phyloP scores from a whole-genome alignment of 768 basidiomycete genomes.

The Hypholoma fasciculare region DNA sequence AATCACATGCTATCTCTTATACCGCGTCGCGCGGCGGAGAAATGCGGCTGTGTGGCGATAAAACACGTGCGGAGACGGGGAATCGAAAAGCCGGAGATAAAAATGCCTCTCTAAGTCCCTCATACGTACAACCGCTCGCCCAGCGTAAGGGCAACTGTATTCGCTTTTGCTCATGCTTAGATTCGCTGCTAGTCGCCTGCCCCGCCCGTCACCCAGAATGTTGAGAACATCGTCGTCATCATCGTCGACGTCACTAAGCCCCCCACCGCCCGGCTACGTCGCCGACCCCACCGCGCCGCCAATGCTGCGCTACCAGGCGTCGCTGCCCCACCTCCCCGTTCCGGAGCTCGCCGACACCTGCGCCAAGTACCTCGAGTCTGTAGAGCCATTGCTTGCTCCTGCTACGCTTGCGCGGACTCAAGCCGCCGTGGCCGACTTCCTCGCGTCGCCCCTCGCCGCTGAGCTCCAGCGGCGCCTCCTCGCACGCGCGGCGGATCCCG shows the following conservation, averaged over 20 bases:
- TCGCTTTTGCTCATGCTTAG: neutral
- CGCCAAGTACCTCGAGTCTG: conserved; percentile 85
- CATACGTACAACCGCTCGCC: neutral
- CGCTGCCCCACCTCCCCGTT: conserved; percentile 78
- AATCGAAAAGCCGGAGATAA: neutral
- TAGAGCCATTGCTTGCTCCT: conserved; percentile 73
- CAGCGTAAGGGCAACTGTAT: neutral
- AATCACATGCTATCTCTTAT: no score
- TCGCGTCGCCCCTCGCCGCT: conserved; percentile 63
- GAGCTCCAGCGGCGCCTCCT: conserved; percentile 80
- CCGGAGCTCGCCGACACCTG: conserved; percentile 82
- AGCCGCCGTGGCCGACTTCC: conserved; percentile 62
- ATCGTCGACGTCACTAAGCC: conserved; percentile 11
- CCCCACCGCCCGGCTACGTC: conserved; percentile 30
- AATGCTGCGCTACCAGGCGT: conserved; percentile 75
- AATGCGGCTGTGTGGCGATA: neutral
- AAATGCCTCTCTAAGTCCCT: neutral
- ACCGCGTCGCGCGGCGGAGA: no score
- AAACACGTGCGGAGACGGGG: neutral
- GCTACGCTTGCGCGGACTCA: conserved; percentile 62
- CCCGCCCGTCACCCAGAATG: conserved; percentile 19
- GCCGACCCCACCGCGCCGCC: conserved; percentile 58
- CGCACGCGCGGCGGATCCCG: conserved; percentile 63
- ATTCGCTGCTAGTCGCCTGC: neutral
- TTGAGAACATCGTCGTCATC: conserved; percentile 20